Evolutionary conservation across 176 grass and related monocot species (phyloP).

Genomic region (Zea mays): DNA sequence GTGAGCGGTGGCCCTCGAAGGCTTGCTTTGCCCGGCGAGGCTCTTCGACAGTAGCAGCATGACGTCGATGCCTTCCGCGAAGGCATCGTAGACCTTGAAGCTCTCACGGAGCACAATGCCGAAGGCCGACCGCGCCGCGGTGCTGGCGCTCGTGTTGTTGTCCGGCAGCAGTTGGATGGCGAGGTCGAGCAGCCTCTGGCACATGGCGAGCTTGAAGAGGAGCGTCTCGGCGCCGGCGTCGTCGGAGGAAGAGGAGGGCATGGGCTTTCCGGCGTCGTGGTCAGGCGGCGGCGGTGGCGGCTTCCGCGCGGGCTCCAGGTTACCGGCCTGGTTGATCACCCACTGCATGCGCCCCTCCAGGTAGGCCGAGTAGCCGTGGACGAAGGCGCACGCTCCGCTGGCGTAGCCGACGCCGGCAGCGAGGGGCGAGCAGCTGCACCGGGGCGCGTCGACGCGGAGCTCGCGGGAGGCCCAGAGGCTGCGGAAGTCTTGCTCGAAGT

Average conservation of each 20-base stretch:
- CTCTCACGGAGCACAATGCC: conserved; percentile 87
- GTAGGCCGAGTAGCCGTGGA: conserved; percentile 72
- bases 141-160: conserved; percentile 52
- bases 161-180: conserved; percentile 66
- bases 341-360: conserved; percentile 85
- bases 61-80: conserved; percentile 53
- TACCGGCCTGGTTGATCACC: conserved; percentile 76
- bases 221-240: conserved; percentile 33
- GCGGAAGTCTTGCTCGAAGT: conserved; percentile 85
- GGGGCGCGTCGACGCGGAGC: conserved; percentile 49
- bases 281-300: neutral
- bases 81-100: conserved; percentile 78
- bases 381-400: conserved; percentile 52
- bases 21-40: conserved; percentile 37
- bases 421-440: neutral
- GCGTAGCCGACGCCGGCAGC: neutral
- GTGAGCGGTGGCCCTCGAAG: conserved; percentile 33
- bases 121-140: conserved; percentile 54
- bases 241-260: conserved; percentile 20
- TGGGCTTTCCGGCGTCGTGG: conserved; percentile 14
- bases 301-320: conserved; percentile 62
- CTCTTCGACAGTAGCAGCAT: conserved; percentile 32
- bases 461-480: conserved; percentile 60
- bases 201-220: conserved; percentile 58
- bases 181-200: conserved; percentile 77